Percentiles rank a stretch among this genome's conserved stretches.
phyloP scores from a whole-genome alignment of 192 early-diverging fungal species.

The Coemansia sp. region DNA sequence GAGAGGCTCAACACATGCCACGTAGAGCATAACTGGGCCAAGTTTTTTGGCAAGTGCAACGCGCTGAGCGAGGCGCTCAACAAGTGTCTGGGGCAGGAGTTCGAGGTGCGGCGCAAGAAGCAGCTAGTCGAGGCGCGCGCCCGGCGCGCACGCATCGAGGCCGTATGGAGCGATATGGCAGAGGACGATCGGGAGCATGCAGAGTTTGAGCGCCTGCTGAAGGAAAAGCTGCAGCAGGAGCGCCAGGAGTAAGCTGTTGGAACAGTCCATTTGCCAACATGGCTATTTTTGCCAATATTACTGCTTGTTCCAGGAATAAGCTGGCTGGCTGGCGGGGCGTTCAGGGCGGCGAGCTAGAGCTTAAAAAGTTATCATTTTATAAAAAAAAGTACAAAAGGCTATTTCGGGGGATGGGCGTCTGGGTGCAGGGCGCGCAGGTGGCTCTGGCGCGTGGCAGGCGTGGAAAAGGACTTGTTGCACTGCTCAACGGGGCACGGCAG shows the following conservation, averaged over 20 bases:
- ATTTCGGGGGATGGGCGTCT: neutral
- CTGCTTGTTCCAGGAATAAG: no score
- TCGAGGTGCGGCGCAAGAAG: slow-evolving; percentile 42
- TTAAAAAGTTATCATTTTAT: neutral
- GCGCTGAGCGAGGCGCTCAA: slow-evolving; percentile 53
- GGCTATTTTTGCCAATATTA: no score
- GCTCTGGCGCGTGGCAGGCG: slow-evolving; percentile 32
- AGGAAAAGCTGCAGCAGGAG: neutral
- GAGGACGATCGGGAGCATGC: slow-evolving; percentile 34
- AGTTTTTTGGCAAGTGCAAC: slow-evolving; percentile 53
- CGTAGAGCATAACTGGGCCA: slow-evolving; percentile 41
- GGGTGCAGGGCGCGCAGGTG: slow-evolving; percentile 38
- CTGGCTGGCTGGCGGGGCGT: no score
- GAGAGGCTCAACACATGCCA: slow-evolving; percentile 46
- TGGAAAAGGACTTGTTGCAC: slow-evolving; percentile 38
- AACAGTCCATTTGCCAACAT: no score
- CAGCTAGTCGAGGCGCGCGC: slow-evolving; percentile 46
- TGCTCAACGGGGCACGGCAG: slow-evolving; percentile 32
- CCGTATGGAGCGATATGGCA: slow-evolving; percentile 18
- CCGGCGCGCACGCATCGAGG: slow-evolving; percentile 25
- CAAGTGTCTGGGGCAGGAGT: slow-evolving; percentile 40
- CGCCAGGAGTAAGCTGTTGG: neutral
- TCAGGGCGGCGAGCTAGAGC: no score
- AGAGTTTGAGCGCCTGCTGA: slow-evolving; percentile 27
- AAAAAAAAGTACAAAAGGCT: neutral